Percentiles rank a stretch among this genome's conserved stretches.
Conservation (phyloP, 1,284 basidiomycete genomes). For the Garcileccinum viscosum region DNA sequence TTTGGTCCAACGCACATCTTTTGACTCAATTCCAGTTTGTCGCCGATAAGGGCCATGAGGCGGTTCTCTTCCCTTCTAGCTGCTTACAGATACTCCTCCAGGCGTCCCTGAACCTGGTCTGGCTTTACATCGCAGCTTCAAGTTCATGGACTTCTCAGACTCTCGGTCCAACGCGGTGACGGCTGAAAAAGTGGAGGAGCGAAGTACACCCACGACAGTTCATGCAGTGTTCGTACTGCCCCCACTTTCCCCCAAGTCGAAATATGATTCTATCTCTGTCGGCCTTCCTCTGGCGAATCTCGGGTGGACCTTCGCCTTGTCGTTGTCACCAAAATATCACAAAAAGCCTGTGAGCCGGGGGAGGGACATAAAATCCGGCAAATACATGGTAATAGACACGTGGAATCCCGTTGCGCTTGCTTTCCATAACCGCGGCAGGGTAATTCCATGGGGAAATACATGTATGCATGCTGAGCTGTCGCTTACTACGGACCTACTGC, state of each 20-base stretch:
- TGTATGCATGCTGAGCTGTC: conserved; percentile 21
- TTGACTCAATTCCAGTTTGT: background rate
- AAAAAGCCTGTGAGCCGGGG: background rate
- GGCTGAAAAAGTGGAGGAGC: conserved; percentile 18
- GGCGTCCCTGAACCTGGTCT: background rate
- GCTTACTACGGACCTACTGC: conserved; percentile 6
- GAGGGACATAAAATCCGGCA: background rate
- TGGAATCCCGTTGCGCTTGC: conserved; percentile 20
- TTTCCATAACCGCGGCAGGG: conserved; percentile 10
- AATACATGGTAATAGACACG: background rate
- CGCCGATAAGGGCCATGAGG: background rate
- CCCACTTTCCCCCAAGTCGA: background rate
- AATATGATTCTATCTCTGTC: conserved; percentile 1
- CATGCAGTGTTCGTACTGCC: conserved; percentile 13
- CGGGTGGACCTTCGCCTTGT: conserved; percentile 27
- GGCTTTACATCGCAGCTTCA: background rate
- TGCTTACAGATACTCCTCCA: background rate
- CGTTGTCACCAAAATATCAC: conserved; percentile 3
- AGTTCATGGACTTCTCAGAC: background rate
- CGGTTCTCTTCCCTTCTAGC: background rate
- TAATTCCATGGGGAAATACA: conserved; percentile 20
- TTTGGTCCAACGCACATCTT: background rate
- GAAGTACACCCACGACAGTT: conserved; percentile 21
- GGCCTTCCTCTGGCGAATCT: conserved; percentile 18
- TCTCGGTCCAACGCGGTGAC: background rate